Percentiles rank a stretch among this genome's conserved stretches.
These are phyloP conservation scores for Nothomitra cinnamomea DNA, from an alignment of 2,329 filamentous ascomycete species.

Conservation along the genomic window DNA sequence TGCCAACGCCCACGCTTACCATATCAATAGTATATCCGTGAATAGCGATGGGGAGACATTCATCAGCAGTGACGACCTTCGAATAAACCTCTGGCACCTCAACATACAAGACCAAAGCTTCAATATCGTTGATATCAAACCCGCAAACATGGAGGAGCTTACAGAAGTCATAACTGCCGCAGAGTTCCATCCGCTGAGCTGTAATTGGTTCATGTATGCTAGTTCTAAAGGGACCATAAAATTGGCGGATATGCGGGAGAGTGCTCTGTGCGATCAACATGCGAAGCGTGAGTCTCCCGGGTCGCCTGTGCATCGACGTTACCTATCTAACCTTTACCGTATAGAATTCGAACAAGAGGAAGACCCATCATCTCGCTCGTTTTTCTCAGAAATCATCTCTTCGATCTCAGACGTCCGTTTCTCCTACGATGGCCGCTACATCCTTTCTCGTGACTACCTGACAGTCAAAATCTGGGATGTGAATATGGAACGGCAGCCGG, in stretches of 20 bases:
- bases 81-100: conserved; percentile 97
- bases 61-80: conserved; percentile 93
- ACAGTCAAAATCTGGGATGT: conserved; percentile 99
- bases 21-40: conserved; percentile 99
- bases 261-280: conserved; percentile 87
- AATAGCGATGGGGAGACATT: conserved; percentile 99
- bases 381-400: conserved; percentile 99
- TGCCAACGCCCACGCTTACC: conserved; percentile 95
- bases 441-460: conserved; percentile 91
- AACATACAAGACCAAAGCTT: conserved; percentile 99
- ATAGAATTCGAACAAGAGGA: conserved; percentile 97
- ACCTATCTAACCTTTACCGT: background rate
- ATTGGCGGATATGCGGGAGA: conserved; percentile 94
- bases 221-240: conserved; percentile 99
- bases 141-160: conserved; percentile 98
- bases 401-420: conserved; percentile 98
- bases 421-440: conserved; percentile 90
- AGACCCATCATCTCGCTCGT: conserved; percentile 87
- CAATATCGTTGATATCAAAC: conserved; percentile 99
- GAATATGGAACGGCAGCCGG: conserved; percentile 92
- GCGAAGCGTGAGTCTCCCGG: conserved; percentile 57
- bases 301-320: too few species aligned
- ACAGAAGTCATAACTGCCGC: conserved; percentile 98
- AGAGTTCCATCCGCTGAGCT: conserved; percentile 91
- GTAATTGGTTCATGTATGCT: conserved; percentile 99